Evolutionary conservation across 1,284 basidiomycete genomes (phyloP).

Genomic region (Papiliotrema flavescens): DNA sequence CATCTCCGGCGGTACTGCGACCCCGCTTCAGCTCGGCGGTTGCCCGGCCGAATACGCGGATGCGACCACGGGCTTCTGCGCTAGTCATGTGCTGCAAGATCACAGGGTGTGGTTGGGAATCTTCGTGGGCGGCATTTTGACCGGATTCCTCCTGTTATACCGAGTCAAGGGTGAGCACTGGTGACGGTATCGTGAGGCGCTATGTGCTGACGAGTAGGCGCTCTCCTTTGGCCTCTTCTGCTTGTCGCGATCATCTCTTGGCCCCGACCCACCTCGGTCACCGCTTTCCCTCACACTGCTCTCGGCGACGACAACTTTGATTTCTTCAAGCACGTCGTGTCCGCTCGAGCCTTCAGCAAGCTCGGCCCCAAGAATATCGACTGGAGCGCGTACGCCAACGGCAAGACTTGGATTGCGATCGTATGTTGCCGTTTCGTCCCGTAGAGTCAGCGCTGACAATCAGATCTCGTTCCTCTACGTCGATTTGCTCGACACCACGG

Average conservation of each 20-base stretch:
- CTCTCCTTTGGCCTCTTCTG: constrained; percentile 57
- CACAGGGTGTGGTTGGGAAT: constrained; percentile 87
- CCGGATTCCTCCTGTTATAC: constrained; percentile 76
- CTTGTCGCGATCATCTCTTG: constrained; percentile 83
- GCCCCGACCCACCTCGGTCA: constrained; percentile 75
- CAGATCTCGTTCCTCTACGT: constrained; percentile 71
- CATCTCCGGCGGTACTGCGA: constrained; percentile 68
- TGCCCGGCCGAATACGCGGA: constrained; percentile 55
- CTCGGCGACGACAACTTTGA: constrained; percentile 70
- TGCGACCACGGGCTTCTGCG: constrained; percentile 57
- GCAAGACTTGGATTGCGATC: constrained; percentile 80
- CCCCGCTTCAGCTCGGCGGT: constrained; percentile 76
- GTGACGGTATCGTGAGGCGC: background rate
- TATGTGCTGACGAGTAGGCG: constrained; percentile 10
- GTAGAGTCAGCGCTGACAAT: background rate
- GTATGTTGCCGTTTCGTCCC: constrained; percentile 51
- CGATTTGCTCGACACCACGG: constrained; percentile 68
- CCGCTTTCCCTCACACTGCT: constrained; percentile 72
- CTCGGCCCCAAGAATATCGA: constrained; percentile 42
- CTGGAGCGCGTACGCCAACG: constrained; percentile 55
- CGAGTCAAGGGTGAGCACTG: constrained; percentile 68
- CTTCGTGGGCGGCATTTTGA: constrained; percentile 79
- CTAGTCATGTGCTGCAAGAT: constrained; percentile 62
- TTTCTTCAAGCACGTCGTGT: constrained; percentile 83
- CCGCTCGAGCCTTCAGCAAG: constrained; percentile 54